These are phyloP conservation scores for Aphanomyces stellatus DNA, from an alignment of 352 stramenopile species.

Conservation along the genomic window DNA sequence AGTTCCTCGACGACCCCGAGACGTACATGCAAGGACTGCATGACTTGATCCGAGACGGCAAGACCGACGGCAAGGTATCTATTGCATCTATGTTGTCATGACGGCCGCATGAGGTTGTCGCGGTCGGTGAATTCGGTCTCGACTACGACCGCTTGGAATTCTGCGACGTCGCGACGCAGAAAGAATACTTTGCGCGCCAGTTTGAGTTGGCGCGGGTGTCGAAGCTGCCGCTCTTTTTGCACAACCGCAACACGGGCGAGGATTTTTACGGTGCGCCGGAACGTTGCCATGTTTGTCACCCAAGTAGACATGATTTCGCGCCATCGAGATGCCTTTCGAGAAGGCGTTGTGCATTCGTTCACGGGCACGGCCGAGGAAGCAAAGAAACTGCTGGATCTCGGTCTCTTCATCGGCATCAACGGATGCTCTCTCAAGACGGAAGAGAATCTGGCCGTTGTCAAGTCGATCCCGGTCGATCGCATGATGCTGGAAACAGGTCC, in stretches of 20 bases:
- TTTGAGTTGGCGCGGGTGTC: conserved; percentile 81
- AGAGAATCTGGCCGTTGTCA: conserved; percentile 90
- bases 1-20: conserved; percentile 71
- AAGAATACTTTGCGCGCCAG: conserved; percentile 90
- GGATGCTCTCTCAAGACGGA: conserved; percentile 94
- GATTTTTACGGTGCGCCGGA: conserved; percentile 82
- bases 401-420: conserved; percentile 96
- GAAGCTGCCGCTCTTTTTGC: conserved; percentile 92
- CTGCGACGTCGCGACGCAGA: conserved; percentile 84
- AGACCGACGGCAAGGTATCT: conserved; percentile 33
- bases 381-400: conserved; percentile 85
- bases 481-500: conserved; percentile 93
- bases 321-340: conserved; percentile 54
- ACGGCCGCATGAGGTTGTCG: conserved; percentile 58
- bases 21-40: conserved; percentile 54
- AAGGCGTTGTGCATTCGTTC: conserved; percentile 96
- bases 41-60: conserved; percentile 46
- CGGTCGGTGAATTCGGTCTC: conserved; percentile 94
- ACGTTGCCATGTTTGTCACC: not conserved
- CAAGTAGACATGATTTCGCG: conserved; percentile 52
- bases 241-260: conserved; percentile 90
- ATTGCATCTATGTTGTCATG: conserved; percentile 26
- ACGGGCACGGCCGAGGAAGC: conserved; percentile 90
- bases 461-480: conserved; percentile 83
- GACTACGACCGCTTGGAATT: conserved; percentile 97